These are phyloP conservation scores for Juncus inflexus DNA, from an alignment of 176 grass and related monocot genomes.

Conservation along the genomic window DNA sequence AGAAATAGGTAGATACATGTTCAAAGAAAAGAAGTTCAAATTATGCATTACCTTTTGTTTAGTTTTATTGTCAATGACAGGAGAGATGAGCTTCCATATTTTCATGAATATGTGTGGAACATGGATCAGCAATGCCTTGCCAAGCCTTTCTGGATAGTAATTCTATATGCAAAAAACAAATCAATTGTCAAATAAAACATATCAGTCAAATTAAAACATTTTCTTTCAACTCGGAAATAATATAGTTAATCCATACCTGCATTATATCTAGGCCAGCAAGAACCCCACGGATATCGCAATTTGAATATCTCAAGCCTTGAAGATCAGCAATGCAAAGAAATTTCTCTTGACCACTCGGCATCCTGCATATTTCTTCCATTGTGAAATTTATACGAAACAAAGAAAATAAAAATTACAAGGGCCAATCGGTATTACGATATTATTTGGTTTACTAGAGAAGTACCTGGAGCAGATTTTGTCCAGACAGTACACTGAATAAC, in stretches of 20 bases:
- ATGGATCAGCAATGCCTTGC: constrained; percentile 34
- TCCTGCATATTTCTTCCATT: constrained; percentile 16
- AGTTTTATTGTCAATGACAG: constrained; percentile 36
- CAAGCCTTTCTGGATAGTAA: constrained; percentile 39
- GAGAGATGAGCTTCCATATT: constrained; percentile 37
- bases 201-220: background rate
- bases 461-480: constrained; percentile 37
- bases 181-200: background rate
- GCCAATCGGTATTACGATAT: no score
- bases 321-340: constrained; percentile 44
- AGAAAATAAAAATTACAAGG: no score
- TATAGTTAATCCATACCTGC: constrained; percentile 27
- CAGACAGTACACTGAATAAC: constrained; percentile 30
- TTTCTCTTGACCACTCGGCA: constrained; percentile 41
- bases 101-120: constrained; percentile 39
- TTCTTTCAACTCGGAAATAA: background rate
- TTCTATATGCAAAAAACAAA: constrained; percentile 26
- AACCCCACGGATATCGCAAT: constrained; percentile 30
- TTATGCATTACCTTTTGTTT: constrained; percentile 29
- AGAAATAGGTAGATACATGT: no score
- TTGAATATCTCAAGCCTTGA: constrained; percentile 48
- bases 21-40: no score
- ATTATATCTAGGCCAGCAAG: constrained; percentile 42
- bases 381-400: no score
- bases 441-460: no score